Evolutionary conservation across 257 asterid genomes (phyloP), one percentile per base, ranked within the genome.

Genomic region (Echites panduratus): DNA sequence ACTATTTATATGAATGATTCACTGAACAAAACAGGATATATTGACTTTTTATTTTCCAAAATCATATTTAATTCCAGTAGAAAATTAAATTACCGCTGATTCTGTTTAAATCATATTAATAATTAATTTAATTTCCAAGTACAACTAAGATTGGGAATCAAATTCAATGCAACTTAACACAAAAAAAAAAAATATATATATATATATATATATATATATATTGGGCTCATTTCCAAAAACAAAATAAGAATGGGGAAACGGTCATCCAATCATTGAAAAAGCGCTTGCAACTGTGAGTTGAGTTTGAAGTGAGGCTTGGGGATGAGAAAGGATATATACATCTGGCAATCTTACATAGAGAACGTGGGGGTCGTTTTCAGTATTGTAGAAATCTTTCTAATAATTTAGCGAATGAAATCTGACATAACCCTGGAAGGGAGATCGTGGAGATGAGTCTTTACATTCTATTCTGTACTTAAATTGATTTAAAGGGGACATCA

Each of bases 1-100:
- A 5, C 63, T 73, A 86, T 83, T 78, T 88, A 84, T 84, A 88
- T 82, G 64, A 66, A 67, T 74, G 9, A 29, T 29, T 64, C 52
- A 40, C 63, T 72, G 72, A 54, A 40, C 47, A 32, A 63, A n/a
- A 70, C 40, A n/a, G n/a, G n/a, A n/a, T 20, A 0, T 8, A 38
- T 43, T 64, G 63, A 62, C 53, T 73, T 20, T 19, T 43, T 1
- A 43, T n/a, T n/a, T 43, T 43, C 47, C 47, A 43, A 43, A 70
- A 9, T 68, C 43, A 24, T 12, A 35, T 70, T 73, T 66, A 19
- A 70, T 50, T 67, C 57, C 22, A 13, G n/a, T 59, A 13, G 52
- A 45, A 57, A 40, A 29, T 5, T 3, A 5, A 29, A 16, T 12
- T 14, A 14, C 6, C 71, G 20, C 40, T 57, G 32, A 57, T 24